phyloP scores from a whole-genome alignment of 2,329 filamentous ascomycete species.

The Aurifilum marmelostoma region DNA sequence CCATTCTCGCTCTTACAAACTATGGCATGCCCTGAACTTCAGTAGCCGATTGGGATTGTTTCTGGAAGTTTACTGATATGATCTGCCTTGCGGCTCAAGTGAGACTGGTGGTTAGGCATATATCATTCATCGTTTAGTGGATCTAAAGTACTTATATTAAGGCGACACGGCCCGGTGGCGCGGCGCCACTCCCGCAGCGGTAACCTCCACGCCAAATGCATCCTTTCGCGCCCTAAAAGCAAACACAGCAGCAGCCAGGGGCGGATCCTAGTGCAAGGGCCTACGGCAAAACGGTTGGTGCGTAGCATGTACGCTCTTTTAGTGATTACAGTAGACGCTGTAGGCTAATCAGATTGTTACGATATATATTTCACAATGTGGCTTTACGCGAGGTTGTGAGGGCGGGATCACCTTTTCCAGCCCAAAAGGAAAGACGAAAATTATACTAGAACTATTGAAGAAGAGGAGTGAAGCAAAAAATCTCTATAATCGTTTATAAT shows the following conservation, averaged over 20 bases:
- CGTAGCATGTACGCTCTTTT: too few species aligned
- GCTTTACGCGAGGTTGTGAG: neutral
- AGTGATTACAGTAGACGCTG: too few species aligned
- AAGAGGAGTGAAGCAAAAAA: too few species aligned
- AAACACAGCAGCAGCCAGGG: neutral
- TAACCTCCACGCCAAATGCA: neutral
- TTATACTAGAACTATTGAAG: too few species aligned
- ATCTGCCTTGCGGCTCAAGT: neutral
- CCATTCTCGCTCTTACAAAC: slow-evolving; percentile 6
- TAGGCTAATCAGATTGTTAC: too few species aligned
- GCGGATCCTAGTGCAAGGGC: neutral
- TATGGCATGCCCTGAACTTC: neutral
- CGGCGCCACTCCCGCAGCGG: neutral
- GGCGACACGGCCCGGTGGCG: neutral
- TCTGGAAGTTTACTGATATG: neutral
- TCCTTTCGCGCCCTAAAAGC: neutral
- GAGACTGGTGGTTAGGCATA: neutral
- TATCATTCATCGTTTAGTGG: neutral
- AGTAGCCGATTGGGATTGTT: too few species aligned
- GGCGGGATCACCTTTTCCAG: too few species aligned
- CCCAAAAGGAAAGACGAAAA: too few species aligned
- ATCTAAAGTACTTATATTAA: neutral
- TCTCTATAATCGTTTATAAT: too few species aligned
- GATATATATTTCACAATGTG: too few species aligned
- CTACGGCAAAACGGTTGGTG: too few species aligned